Conservation (phyloP, 371 early-diverging fungal species). For the Apophysomyces sp. region DNA sequence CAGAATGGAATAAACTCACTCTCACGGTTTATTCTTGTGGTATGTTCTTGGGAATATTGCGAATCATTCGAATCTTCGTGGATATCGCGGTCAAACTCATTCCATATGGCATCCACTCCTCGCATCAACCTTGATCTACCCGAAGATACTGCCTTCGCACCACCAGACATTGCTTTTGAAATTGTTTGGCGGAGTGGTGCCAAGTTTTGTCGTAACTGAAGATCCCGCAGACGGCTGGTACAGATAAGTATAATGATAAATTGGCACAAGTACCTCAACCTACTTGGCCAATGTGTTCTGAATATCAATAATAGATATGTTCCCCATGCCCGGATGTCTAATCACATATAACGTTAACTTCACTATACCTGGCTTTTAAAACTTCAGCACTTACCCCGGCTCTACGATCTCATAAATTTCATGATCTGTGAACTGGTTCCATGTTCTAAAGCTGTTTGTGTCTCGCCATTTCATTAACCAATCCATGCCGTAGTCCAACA, state of each 20-base stretch:
- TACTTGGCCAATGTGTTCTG: conserved; percentile 66
- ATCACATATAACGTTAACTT: neutral
- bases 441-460: conserved; percentile 68
- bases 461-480: conserved; percentile 73
- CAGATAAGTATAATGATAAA: neutral
- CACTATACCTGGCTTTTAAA: neutral
- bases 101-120: conserved; percentile 56
- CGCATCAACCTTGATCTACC: conserved; percentile 48
- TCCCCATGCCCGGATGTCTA: conserved; percentile 67
- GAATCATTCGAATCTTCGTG: conserved; percentile 11
- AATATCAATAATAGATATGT: conserved; percentile 58
- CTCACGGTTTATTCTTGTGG: neutral
- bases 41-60: neutral
- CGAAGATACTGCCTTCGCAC: conserved; percentile 48
- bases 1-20: neutral
- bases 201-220: conserved; percentile 60
- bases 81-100: conserved; percentile 47
- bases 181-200: conserved; percentile 62
- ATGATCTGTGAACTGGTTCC: conserved; percentile 68
- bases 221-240: conserved; percentile 55
- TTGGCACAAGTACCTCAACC: neutral
- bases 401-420: conserved; percentile 66
- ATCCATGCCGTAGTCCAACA: conserved; percentile 62
- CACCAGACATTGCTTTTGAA: conserved; percentile 60
- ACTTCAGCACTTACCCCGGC: conserved; percentile 43